These are phyloP conservation scores for Plectosphaerella cucumerina DNA, from an alignment of 2,329 filamentous ascomycete species.

Conservation along the genomic window DNA sequence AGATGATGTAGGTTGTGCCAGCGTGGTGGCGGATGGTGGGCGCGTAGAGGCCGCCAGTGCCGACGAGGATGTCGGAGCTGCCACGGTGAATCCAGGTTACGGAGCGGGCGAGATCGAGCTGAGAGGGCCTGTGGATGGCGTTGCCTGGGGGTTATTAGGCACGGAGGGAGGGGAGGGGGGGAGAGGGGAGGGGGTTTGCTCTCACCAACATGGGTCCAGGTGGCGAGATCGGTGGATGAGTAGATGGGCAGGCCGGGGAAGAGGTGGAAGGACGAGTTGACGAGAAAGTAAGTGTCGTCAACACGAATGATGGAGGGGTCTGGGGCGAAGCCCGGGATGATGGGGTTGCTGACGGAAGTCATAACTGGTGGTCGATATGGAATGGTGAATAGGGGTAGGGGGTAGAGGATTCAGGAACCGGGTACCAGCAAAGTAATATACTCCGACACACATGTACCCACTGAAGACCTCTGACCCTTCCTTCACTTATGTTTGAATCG, in stretches of 20 bases:
- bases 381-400: not conserved
- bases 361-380: not conserved
- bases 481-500: no score
- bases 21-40: not conserved
- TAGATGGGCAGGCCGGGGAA: constrained; percentile 46
- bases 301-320: constrained; percentile 22
- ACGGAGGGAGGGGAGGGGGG: no score
- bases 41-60: not conserved
- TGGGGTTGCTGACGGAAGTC: constrained; percentile 16
- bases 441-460: no score
- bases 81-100: not conserved
- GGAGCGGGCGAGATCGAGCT: not conserved
- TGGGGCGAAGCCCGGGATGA: constrained; percentile 24
- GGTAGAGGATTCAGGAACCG: not conserved
- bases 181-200: no score
- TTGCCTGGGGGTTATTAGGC: not conserved
- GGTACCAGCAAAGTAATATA: no score
- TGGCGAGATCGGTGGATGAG: constrained; percentile 24
- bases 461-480: no score
- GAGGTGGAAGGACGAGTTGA: constrained; percentile 56
- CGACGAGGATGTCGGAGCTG: not conserved
- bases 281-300: constrained; percentile 24
- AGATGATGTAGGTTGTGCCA: not conserved
- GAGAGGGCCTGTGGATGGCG: not conserved
- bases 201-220: constrained; percentile 22